These are phyloP conservation scores for Colletotrichum simmondsii DNA, from an alignment of 2,329 filamentous ascomycete genomes.

Conservation along the genomic window DNA sequence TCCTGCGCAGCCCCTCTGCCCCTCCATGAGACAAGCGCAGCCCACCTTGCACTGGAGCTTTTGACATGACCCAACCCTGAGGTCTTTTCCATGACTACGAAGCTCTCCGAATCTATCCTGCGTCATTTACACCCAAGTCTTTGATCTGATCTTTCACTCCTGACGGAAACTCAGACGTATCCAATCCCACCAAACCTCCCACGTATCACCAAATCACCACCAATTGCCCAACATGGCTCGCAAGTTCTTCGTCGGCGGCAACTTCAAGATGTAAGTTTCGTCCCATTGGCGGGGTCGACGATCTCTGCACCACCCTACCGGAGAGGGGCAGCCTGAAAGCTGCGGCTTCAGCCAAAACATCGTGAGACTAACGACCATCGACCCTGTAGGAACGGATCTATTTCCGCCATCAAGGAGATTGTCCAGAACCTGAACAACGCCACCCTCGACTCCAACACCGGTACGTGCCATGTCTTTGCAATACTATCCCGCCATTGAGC, in stretches of 20 bases:
- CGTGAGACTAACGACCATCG: slow-evolving; percentile 29
- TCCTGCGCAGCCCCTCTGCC: slow-evolving; percentile 20
- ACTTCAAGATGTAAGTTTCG: slow-evolving; percentile 94
- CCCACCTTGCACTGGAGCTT: slow-evolving; percentile 33
- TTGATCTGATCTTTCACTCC: slow-evolving; percentile 14
- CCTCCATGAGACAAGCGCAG: slow-evolving; percentile 29
- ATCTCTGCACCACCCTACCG: slow-evolving; percentile 9
- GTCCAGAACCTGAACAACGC: slow-evolving; percentile 89
- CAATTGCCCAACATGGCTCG: slow-evolving; percentile 79
- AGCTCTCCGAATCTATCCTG: slow-evolving; percentile 20
- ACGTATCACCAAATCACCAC: slow-evolving; percentile 33
- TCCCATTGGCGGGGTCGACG: slow-evolving; percentile 16
- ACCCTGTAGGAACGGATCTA: slow-evolving; percentile 86
- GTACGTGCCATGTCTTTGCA: slow-evolving; percentile 58
- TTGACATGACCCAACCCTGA: slow-evolving; percentile 34
- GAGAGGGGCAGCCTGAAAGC: slow-evolving; percentile 13
- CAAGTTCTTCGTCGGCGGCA: slow-evolving; percentile 97
- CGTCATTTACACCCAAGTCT: slow-evolving; percentile 34
- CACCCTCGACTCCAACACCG: slow-evolving; percentile 79
- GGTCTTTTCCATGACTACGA: slow-evolving; percentile 30
- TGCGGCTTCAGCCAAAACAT: slow-evolving; percentile 3
- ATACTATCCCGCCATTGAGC: background rate
- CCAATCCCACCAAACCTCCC: slow-evolving; percentile 6
- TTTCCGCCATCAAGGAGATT: slow-evolving; percentile 90
- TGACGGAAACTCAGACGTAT: slow-evolving; percentile 1